Evolutionary conservation across 1,139 yeast genomes (phyloP).

Genomic region (Dujonia santamariae): DNA sequence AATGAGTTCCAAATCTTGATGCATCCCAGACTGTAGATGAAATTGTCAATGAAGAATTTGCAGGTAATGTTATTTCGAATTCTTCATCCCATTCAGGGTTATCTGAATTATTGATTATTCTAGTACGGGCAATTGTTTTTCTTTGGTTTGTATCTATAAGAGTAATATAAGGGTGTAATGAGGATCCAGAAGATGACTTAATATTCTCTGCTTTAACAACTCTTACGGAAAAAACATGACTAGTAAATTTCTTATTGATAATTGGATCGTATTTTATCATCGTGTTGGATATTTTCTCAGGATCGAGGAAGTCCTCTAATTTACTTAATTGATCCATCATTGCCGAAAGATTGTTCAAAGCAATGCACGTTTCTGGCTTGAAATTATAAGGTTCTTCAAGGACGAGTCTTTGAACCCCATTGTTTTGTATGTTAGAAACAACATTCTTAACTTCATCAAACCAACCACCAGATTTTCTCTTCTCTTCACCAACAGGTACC

Average conservation of each 20-base stretch:
- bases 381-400: constrained; percentile 60
- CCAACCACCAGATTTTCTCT: constrained; percentile 33
- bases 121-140: constrained; percentile 67
- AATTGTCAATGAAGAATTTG: constrained; percentile 41
- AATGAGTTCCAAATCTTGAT: constrained; percentile 49
- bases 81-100: constrained; percentile 91
- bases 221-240: constrained; percentile 64
- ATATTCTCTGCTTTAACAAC: constrained; percentile 72
- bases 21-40: constrained; percentile 77
- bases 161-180: constrained; percentile 66
- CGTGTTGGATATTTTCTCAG: constrained; percentile 55
- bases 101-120: constrained; percentile 56
- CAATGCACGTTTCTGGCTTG: constrained; percentile 65
- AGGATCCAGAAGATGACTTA: constrained; percentile 34
- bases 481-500: constrained; percentile 18
- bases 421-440: constrained; percentile 42
- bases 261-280: constrained; percentile 34
- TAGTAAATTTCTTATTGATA: constrained; percentile 30
- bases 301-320: constrained; percentile 60
- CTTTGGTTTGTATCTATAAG: constrained; percentile 59
- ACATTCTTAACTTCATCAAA: constrained; percentile 45
- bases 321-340: constrained; percentile 56
- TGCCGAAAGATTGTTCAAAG: constrained; percentile 66
- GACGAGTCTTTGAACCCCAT: constrained; percentile 26
- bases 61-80: constrained; percentile 56